phyloP scores from a whole-genome alignment of 1,284 basidiomycete genomes.

The Tilletia horrida region DNA sequence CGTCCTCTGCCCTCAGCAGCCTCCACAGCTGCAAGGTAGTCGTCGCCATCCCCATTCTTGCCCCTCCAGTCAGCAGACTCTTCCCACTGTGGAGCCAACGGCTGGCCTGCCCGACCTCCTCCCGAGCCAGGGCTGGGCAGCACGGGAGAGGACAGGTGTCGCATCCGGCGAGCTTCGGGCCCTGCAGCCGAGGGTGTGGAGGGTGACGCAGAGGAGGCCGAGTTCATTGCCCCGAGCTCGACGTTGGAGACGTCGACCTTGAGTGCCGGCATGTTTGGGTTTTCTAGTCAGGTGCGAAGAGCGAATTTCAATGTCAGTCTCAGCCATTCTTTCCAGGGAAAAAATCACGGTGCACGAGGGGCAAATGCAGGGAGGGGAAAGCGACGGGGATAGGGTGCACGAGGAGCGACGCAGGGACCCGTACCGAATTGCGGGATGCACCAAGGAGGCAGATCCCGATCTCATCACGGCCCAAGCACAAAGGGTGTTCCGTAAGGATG shows the following conservation, averaged over 20 bases:
- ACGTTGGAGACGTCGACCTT: slow-evolving; percentile 3
- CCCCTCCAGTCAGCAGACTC: neutral
- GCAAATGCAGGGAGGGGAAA: neutral
- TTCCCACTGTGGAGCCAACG: neutral
- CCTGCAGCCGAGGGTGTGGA: neutral
- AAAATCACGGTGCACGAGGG: neutral
- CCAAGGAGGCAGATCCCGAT: no score
- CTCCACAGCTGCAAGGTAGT: neutral
- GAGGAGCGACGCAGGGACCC: neutral
- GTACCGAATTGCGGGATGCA: no score
- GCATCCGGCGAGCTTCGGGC: slow-evolving; percentile 20
- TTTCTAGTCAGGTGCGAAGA: neutral
- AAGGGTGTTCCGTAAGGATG: no score
- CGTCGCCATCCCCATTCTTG: neutral
- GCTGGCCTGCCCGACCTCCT: neutral
- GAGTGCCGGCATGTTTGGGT: slow-evolving; percentile 12
- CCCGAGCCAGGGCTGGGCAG: slow-evolving; percentile 1
- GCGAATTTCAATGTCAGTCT: neutral
- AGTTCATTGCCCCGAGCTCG: neutral
- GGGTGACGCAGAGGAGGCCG: neutral
- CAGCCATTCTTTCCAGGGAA: neutral
- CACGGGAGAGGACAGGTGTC: slow-evolving; percentile 15
- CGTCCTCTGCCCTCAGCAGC: neutral
- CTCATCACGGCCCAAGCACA: no score
- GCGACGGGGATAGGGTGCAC: neutral